Base-by-base conservation (phyloP, 371 early-diverging fungal genomes). In the Aphelidium insulamus region DNA sequence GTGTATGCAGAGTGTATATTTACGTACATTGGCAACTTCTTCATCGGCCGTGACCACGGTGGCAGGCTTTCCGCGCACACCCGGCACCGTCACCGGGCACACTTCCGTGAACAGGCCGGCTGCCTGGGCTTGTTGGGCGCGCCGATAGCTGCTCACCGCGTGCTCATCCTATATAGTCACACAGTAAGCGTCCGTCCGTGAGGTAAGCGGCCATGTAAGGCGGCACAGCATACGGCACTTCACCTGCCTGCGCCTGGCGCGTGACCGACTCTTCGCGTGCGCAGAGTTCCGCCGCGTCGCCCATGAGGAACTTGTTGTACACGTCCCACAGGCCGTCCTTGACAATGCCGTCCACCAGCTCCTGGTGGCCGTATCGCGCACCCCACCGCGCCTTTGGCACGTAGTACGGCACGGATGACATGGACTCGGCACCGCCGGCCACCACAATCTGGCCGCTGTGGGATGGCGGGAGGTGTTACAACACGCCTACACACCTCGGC, bases 361-460 rank as follows among this genome's bases (percentile, higher is more conserved):
- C 66, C 34, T 71, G 62, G 56, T 86, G 50, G 23, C 97, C 97
- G 52, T 77, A 95, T 38, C 70, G 71, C 38, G 72, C 63, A 34
- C 75, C 82, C 31, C 66, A 72, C 32, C 75, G 70, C 43, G 68
- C 71, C 48, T 68, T 69, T 44, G 83, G 81, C 21, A 79, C 50
- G 50, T 83, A 90, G 65, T 79, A 88, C 10, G 94, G 94, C 9
- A 72, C 71, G 53, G 90, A 90, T 54, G 75, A 69, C 98, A 98
- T 98, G 36, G 84, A 83, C 57, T 98, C 97, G 53, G 76, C 80
- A 28, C 98, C 98, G 40, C 82, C 95, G 26, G 86, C 88, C 41
- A 91, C 76, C 15, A 79, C 60, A 26, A 57, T 32, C 34, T 41
- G 21, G 15, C n/a, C n/a, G n/a, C n/a, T n/a, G n/a, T n/a, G n/a